Base-by-base conservation (phyloP, 2,329 filamentous ascomycete genomes). In the Helotiales sp. region DNA sequence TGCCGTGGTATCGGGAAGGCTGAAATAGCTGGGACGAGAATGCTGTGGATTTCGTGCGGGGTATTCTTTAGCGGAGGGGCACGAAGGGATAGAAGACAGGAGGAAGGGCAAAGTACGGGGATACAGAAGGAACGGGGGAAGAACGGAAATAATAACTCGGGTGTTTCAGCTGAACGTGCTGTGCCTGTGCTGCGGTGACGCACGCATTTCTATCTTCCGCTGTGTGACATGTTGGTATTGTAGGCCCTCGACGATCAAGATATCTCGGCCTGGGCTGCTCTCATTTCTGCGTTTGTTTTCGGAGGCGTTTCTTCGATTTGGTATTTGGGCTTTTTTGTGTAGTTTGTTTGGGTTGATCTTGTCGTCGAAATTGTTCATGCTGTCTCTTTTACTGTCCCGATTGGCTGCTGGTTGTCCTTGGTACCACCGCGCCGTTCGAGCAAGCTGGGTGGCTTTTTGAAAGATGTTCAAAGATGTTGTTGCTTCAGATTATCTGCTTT, bases 121-220 rank as follows among this genome's bases (percentile, higher is more conserved):
- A n/a, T n/a, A 40, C 15, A 22, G 50, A 13, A 22, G 20, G 20
- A 37, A 37, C 3, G 30, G 5, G 3, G 8, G 11, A 37, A 57
- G 6, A 13, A 54, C 20, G 30, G 20, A 15, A 10, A 45, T 8
- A 45, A 20, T 17, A 20, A 1, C 8, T 15, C n/a, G 20, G 54
- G 20, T 57, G 52, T 55, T 40, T 40, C 30, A 24, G 52, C 52
- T 24, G 49, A 57, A 37, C 20, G 32, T 57, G 54, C 32, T 57
- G 20, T 57, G 54, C 32, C 32, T 40, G 20, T 57, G 32, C 32
- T 57, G 20, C 40, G 54, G 20, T 57, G 37, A n/a, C 3, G 20
- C 20, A 24, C 15, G 47, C n/a, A n/a, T n/a, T 15, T 26, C 2
- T 11, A 10, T 50, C 22, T 26, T 26, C 22, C n/a, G 47, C 17